These are phyloP conservation scores for Fusarium nisikadoi DNA, from an alignment of 2,329 filamentous ascomycete species.

Conservation along the genomic window DNA sequence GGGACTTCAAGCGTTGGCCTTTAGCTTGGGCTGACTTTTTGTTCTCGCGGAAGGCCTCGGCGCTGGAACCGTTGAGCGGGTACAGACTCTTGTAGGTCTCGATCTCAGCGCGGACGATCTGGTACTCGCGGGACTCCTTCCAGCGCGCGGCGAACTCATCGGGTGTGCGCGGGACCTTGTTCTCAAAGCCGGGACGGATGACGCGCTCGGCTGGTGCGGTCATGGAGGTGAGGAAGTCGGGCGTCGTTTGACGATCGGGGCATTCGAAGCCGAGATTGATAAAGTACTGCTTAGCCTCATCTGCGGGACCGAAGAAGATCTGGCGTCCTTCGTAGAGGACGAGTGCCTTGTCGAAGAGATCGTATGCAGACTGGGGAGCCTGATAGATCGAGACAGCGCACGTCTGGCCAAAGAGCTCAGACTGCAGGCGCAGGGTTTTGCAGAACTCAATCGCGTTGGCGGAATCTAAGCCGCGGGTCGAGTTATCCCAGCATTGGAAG, in stretches of 20 bases:
- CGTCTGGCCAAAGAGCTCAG: slow-evolving; percentile 41
- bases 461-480: slow-evolving; percentile 46
- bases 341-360: slow-evolving; percentile 74
- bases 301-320: slow-evolving; percentile 70
- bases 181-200: slow-evolving; percentile 48
- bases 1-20: slow-evolving; percentile 57
- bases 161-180: slow-evolving; percentile 49
- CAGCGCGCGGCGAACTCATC: slow-evolving; percentile 53
- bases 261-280: slow-evolving; percentile 71
- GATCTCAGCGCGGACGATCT: slow-evolving; percentile 28
- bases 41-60: slow-evolving; percentile 42
- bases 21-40: slow-evolving; percentile 44
- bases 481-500: slow-evolving; percentile 49
- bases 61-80: slow-evolving; percentile 31
- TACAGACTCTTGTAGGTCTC: slow-evolving; percentile 51
- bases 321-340: slow-evolving; percentile 75
- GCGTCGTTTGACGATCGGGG: slow-evolving; percentile 69
- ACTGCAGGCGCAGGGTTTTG: slow-evolving; percentile 41
- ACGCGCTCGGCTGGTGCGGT: slow-evolving; percentile 53
- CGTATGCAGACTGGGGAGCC: slow-evolving; percentile 68
- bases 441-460: slow-evolving; percentile 47
- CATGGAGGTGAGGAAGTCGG: slow-evolving; percentile 72
- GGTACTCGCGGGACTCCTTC: slow-evolving; percentile 43
- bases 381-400: slow-evolving; percentile 63
- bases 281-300: slow-evolving; percentile 70